Conservation (phyloP, 2,329 filamentous ascomycete genomes). For the Pseudofabraea citricarpa region DNA sequence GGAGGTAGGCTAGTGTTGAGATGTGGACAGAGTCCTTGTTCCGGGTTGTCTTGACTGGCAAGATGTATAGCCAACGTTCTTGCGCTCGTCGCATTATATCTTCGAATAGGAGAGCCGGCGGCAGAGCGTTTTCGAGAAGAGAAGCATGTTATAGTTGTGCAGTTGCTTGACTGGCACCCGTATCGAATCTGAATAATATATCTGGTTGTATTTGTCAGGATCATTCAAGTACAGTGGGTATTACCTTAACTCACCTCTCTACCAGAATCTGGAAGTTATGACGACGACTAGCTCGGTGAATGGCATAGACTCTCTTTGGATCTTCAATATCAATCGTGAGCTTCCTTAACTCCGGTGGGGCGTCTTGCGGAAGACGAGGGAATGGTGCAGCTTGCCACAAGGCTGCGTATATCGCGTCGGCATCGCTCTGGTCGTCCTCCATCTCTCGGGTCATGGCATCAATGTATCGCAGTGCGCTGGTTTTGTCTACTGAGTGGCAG, state of each 20-base stretch:
- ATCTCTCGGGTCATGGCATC: constrained; percentile 47
- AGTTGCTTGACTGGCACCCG: constrained; percentile 67
- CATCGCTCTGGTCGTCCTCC: constrained; percentile 15
- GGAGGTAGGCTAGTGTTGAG: constrained; percentile 10
- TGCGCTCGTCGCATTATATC: constrained; percentile 78
- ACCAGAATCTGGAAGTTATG: constrained; percentile 63
- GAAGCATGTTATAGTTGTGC: constrained; percentile 74
- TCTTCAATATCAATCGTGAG: constrained; percentile 55
- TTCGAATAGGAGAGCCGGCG: constrained; percentile 64
- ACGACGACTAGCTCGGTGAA: constrained; percentile 55
- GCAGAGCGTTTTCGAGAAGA: constrained; percentile 67
- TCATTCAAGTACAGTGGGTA: too few species aligned
- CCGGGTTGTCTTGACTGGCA: constrained; percentile 74
- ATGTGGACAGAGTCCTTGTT: constrained; percentile 59
- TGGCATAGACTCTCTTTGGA: constrained; percentile 54
- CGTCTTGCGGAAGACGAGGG: constrained; percentile 53
- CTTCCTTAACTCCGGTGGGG: constrained; percentile 51
- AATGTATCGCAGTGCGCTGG: too few species aligned
- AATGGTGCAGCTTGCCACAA: constrained; percentile 60
- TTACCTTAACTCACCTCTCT: constrained; percentile 58
- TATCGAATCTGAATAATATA: constrained; percentile 78
- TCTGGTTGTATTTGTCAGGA: too few species aligned
- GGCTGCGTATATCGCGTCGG: constrained; percentile 40
- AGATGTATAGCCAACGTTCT: constrained; percentile 76
- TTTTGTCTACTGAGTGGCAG: too few species aligned